Percentiles rank a stretch among this genome's conserved stretches.
phyloP scores from a whole-genome alignment of 2,329 filamentous ascomycete genomes.

The Botryosphaeria dothidea region DNA sequence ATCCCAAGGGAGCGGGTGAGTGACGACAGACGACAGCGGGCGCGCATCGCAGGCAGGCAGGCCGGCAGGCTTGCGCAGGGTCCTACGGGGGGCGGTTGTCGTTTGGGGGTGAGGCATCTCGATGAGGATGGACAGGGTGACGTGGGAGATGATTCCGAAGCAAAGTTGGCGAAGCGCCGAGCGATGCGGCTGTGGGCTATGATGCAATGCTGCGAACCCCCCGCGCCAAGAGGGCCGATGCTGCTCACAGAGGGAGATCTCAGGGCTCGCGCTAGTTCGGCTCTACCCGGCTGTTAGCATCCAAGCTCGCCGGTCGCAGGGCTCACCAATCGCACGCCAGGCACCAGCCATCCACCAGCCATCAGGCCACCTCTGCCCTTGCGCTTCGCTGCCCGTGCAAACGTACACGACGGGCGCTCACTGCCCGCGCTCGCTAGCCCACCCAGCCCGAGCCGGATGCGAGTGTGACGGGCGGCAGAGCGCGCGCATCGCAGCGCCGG shows the following conservation, averaged over 20 bases:
- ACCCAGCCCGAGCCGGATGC: neutral
- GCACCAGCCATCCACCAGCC: neutral
- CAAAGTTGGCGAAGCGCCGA: too few species aligned
- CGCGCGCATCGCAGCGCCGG: neutral
- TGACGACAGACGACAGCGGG: slow-evolving; percentile 1
- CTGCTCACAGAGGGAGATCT: slow-evolving; percentile 17
- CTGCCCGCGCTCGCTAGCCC: neutral
- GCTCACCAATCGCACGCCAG: neutral
- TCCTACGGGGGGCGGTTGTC: neutral
- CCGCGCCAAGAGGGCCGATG: slow-evolving; percentile 16
- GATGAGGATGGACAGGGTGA: neutral
- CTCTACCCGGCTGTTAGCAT: slow-evolving; percentile 14
- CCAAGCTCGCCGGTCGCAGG: neutral
- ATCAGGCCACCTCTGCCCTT: neutral
- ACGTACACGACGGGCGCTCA: neutral
- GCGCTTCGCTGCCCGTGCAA: neutral
- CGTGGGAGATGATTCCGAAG: slow-evolving; percentile 1
- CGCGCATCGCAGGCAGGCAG: neutral
- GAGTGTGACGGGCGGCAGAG: neutral
- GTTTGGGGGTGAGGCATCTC: neutral
- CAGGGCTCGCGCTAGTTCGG: slow-evolving; percentile 16
- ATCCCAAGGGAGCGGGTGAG: neutral
- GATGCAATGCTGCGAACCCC: neutral
- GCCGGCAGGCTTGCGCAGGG: neutral
- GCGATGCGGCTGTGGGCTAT: slow-evolving; percentile 7